Conservation (phyloP, 1,284 basidiomycete species). For the Ceratorhiza oryzae-sativae region DNA sequence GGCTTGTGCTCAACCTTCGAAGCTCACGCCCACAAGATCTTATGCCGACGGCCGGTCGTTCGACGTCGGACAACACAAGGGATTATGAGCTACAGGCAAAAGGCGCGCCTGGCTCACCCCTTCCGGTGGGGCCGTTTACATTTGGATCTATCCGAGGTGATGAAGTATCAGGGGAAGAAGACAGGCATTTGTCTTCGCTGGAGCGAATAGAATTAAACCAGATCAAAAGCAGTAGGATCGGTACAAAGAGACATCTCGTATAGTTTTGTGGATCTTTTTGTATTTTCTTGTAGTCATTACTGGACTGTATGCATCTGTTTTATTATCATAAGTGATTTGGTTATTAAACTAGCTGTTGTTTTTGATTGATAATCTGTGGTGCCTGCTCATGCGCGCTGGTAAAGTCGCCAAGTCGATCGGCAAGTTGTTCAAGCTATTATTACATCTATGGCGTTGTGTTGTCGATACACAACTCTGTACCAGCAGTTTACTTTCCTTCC, state of each 20-base stretch:
- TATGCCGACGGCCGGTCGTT: not conserved
- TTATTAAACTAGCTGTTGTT: too few species aligned
- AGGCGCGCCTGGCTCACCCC: not conserved
- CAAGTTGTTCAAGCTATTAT: too few species aligned
- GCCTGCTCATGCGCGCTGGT: too few species aligned
- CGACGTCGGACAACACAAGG: not conserved
- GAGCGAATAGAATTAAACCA: slow-evolving; percentile 10
- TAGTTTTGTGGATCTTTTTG: too few species aligned
- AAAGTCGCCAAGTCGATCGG: too few species aligned
- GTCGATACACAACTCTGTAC: too few species aligned
- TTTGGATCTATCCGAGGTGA: not conserved
- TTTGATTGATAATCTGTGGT: too few species aligned
- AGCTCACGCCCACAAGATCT: slow-evolving; percentile 30
- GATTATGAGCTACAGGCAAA: slow-evolving; percentile 10
- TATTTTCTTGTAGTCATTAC: too few species aligned
- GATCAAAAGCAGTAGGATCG: not conserved
- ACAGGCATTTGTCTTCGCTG: not conserved
- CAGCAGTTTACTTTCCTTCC: too few species aligned
- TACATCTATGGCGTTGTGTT: too few species aligned
- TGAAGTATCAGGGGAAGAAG: not conserved
- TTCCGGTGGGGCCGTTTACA: not conserved
- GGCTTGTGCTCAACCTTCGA: slow-evolving; percentile 40
- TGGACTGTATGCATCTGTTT: too few species aligned
- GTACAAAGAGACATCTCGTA: not conserved
- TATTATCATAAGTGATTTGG: too few species aligned